Percentiles rank a stretch among this genome's conserved stretches.
phyloP scores from a whole-genome alignment of 495 filamentous ascomycete species.

The Letharia lupina region DNA sequence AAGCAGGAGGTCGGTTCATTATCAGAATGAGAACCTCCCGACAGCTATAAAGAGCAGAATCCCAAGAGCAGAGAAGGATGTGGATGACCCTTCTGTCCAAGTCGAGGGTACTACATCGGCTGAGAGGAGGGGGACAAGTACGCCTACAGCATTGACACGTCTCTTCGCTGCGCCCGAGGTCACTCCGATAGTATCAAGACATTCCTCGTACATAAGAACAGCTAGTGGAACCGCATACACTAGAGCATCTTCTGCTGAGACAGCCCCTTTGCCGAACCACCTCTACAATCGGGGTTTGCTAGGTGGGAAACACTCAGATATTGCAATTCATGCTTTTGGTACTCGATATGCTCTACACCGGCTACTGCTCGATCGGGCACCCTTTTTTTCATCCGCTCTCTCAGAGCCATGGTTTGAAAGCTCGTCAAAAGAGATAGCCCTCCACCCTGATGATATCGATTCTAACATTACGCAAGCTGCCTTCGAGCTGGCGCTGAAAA shows the following conservation, averaged over 20 bases:
- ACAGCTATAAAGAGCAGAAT: conserved; percentile 19
- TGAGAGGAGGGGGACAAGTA: conserved; percentile 25
- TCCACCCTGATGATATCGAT: conserved; percentile 52
- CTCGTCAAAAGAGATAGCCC: conserved; percentile 43
- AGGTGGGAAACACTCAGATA: conserved; percentile 49
- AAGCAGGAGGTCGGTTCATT: conserved; percentile 23
- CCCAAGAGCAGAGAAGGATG: conserved; percentile 32
- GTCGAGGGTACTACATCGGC: conserved; percentile 20
- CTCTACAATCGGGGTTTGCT: conserved; percentile 49
- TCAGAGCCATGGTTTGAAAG: conserved; percentile 53
- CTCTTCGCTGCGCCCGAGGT: conserved; percentile 30
- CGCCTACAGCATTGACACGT: conserved; percentile 30
- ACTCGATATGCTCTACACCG: conserved; percentile 47
- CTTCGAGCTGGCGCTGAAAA: conserved; percentile 51
- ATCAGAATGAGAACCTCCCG: conserved; percentile 20
- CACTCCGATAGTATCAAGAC: conserved; percentile 27
- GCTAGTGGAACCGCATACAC: conserved; percentile 28
- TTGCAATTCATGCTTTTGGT: conserved; percentile 46
- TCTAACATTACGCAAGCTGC: conserved; percentile 46
- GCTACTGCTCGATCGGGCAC: conserved; percentile 49
- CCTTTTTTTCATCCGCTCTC: conserved; percentile 48
- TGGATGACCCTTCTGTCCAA: conserved; percentile 32
- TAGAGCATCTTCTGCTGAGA: conserved; percentile 32
- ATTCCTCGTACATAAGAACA: conserved; percentile 30
- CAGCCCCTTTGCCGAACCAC: conserved; percentile 44